Conservation (phyloP, 345 rosid species). For the Salix caprea region DNA sequence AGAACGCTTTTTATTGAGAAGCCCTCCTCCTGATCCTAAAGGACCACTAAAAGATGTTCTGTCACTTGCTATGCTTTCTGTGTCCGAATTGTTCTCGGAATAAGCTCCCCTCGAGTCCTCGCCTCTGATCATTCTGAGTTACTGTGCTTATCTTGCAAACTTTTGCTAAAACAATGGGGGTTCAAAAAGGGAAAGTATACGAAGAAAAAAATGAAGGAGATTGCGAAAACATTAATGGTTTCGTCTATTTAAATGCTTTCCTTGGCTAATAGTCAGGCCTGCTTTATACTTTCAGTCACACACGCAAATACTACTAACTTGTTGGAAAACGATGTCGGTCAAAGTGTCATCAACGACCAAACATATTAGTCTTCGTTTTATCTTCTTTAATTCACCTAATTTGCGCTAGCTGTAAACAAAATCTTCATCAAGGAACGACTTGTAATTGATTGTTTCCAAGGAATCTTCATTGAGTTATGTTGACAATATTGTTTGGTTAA, state of each 20-base stretch:
- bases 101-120: slow-evolving; percentile 38
- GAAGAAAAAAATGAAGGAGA: background rate
- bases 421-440: background rate
- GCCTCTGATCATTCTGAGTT: slow-evolving; percentile 20
- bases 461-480: background rate
- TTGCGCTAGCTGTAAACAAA: background rate
- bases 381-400: background rate
- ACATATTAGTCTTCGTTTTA: background rate
- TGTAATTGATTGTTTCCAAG: background rate
- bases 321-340: background rate
- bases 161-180: background rate
- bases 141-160: background rate
- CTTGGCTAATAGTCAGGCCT: background rate
- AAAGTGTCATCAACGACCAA: background rate
- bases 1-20: slow-evolving; percentile 34
- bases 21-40: slow-evolving; percentile 32
- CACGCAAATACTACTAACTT: background rate
- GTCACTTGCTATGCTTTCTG: slow-evolving; percentile 63
- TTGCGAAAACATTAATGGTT: background rate
- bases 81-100: slow-evolving; percentile 60
- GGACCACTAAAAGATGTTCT: slow-evolving; percentile 64
- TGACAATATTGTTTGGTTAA: background rate
- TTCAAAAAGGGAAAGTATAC: background rate
- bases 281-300: background rate
- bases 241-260: background rate